Evolutionary conservation across 208 protist species (phyloP).

Genomic region (Trypanosoma boissoni): DNA sequence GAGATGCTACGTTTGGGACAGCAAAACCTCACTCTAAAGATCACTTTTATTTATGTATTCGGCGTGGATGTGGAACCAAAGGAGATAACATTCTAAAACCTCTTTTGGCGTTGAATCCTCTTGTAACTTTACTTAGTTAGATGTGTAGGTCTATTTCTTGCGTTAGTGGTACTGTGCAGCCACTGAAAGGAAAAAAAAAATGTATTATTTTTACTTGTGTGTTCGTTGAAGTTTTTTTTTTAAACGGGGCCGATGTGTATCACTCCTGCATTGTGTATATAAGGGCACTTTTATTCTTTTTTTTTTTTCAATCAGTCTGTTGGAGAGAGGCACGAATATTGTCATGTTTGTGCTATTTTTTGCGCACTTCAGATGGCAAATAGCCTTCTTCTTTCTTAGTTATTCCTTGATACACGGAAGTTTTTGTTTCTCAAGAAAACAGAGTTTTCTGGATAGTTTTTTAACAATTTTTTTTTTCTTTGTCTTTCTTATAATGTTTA

Average conservation of each 20-base stretch:
- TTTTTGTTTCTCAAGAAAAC: neutral
- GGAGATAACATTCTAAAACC: constrained; percentile 27
- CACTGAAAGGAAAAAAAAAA: neutral
- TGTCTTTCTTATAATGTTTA: no score
- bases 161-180: neutral
- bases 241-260: no score
- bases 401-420: constrained; percentile 8
- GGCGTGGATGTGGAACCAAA: constrained; percentile 20
- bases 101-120: constrained; percentile 10
- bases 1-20: neutral
- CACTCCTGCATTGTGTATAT: no score
- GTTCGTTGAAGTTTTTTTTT: neutral
- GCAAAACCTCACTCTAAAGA: constrained; percentile 12
- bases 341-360: constrained; percentile 18
- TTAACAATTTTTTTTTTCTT: no score
- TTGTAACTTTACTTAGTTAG: constrained; percentile 4
- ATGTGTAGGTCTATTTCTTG: neutral
- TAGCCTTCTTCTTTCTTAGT: constrained; percentile 9
- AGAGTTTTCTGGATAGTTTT: no score
- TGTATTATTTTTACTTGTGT: neutral
- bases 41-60: constrained; percentile 32
- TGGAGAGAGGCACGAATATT: neutral
- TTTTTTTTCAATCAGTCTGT: constrained; percentile 7
- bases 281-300: neutral
- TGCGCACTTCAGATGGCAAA: neutral